phyloP scores from a whole-genome alignment of 352 stramenopile genomes.

The Globisporangium cystogenes region DNA sequence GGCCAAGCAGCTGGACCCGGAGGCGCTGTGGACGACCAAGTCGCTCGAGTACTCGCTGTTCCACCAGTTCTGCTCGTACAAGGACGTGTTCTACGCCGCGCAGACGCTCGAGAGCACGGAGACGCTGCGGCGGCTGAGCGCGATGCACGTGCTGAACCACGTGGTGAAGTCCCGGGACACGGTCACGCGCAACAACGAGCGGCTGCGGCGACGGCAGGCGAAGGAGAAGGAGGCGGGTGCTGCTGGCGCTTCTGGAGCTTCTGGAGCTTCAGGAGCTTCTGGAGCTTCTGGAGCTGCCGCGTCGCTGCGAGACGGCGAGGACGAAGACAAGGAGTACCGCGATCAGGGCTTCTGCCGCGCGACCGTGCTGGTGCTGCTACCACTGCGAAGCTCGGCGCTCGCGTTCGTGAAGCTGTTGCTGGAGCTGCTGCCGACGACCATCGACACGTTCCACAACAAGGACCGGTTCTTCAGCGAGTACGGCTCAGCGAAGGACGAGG shows the following conservation, averaged over 20 bases:
- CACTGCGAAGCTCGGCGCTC: slow-evolving; percentile 55
- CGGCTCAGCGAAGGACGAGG: slow-evolving; percentile 19
- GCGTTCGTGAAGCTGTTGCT: slow-evolving; percentile 64
- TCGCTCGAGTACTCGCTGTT: slow-evolving; percentile 51
- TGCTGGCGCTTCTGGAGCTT: too few species aligned
- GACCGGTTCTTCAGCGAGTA: slow-evolving; percentile 70
- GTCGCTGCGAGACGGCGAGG: slow-evolving; percentile 6
- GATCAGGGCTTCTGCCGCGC: slow-evolving; percentile 73
- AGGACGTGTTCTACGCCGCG: slow-evolving; percentile 64
- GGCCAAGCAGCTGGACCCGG: slow-evolving; percentile 24
- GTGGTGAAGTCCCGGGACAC: slow-evolving; percentile 72
- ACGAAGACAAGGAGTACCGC: slow-evolving; percentile 66
- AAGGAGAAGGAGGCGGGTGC: slow-evolving; percentile 6
- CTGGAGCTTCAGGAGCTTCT: too few species aligned
- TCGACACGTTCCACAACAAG: slow-evolving; percentile 70
- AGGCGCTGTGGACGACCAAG: slow-evolving; percentile 21
- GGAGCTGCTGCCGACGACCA: slow-evolving; percentile 44
- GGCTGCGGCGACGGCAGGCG: slow-evolving; percentile 40
- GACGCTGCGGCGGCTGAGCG: slow-evolving; percentile 45
- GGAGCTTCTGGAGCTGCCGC: too few species aligned
- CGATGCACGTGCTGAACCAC: slow-evolving; percentile 80
- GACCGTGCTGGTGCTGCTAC: slow-evolving; percentile 63
- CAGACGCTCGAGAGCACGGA: slow-evolving; percentile 57
- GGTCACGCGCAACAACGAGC: slow-evolving; percentile 64
- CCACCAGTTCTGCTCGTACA: slow-evolving; percentile 45